Percentiles rank a stretch among this genome's conserved stretches.
Conservation (phyloP, 345 rosid species). For the Eucalyptus grandis region DNA sequence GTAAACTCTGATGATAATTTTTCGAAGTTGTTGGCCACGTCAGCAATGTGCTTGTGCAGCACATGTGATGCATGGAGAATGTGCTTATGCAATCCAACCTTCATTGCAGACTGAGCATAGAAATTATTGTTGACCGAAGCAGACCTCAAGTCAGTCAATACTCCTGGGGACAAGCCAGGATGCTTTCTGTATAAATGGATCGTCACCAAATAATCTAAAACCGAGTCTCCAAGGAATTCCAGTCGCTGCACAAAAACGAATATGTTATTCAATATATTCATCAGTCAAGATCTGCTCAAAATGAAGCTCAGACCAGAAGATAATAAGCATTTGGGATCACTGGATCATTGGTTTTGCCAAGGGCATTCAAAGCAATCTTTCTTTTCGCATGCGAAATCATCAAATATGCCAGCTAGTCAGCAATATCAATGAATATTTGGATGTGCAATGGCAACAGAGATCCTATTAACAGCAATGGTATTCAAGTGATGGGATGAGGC, state of each 20-base stretch:
- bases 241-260: slow-evolving; percentile 42
- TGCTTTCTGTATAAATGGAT: slow-evolving; percentile 33
- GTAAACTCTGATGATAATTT: slow-evolving; percentile 15
- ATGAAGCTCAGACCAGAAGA: neutral
- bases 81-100: slow-evolving; percentile 49
- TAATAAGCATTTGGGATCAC: neutral
- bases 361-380: neutral
- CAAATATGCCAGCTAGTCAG: neutral
- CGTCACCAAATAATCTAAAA: slow-evolving; percentile 71
- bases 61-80: slow-evolving; percentile 58
- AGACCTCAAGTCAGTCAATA: slow-evolving; percentile 83
- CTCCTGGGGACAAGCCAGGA: slow-evolving; percentile 70
- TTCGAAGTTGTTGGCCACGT: slow-evolving; percentile 12
- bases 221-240: slow-evolving; percentile 92
- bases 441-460: neutral
- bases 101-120: slow-evolving; percentile 54
- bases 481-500: neutral
- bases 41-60: slow-evolving; percentile 41
- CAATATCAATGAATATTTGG: neutral
- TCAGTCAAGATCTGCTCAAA: neutral
- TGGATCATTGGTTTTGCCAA: neutral
- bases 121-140: slow-evolving; percentile 90
- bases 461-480: neutral
- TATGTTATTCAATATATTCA: neutral
- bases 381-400: neutral